Conservation (phyloP, 2,329 filamentous ascomycete species). For the Xylariaceae sp. region DNA sequence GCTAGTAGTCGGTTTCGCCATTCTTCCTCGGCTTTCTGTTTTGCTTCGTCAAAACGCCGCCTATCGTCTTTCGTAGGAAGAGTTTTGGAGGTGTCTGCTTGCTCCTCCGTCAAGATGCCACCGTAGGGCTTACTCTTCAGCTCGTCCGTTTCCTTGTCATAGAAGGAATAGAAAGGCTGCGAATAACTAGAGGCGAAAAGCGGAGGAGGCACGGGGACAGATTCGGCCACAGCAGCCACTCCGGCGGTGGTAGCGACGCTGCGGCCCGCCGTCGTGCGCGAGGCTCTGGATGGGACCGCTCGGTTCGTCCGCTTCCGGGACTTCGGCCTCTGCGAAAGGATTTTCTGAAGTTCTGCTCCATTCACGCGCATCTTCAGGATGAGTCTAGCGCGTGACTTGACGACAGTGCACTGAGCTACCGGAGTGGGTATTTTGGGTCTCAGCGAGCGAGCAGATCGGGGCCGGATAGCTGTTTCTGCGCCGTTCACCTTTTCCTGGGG, state of each 20-base stretch:
- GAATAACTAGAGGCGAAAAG: constrained; percentile 54
- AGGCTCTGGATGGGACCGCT: constrained; percentile 24
- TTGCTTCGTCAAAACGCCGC: constrained; percentile 80
- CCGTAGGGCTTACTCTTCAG: constrained; percentile 90
- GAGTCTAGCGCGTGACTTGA: constrained; percentile 35
- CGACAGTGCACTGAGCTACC: constrained; percentile 33
- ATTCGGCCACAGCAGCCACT: constrained; percentile 23
- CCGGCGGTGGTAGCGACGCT: constrained; percentile 22
- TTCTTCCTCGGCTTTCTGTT: constrained; percentile 84
- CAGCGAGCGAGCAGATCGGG: constrained; percentile 49
- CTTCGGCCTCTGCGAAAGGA: constrained; percentile 52
- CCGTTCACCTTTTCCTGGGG: constrained; percentile 27
- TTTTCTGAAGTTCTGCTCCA: constrained; percentile 50
- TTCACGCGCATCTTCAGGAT: constrained; percentile 53
- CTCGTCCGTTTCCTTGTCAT: constrained; percentile 83
- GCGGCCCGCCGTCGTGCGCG: constrained; percentile 22
- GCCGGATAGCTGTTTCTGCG: constrained; percentile 26
- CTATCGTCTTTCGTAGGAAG: constrained; percentile 74
- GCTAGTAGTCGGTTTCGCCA: constrained; percentile 63
- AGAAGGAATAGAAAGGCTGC: constrained; percentile 80
- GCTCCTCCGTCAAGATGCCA: constrained; percentile 78
- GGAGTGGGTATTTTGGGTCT: constrained; percentile 41
- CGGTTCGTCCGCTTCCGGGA: constrained; percentile 40
- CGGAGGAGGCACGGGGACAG: constrained; percentile 45
- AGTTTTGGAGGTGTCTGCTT: constrained; percentile 87